Conservation (phyloP, 176 grass and related monocot genomes). For the Phyllostachys edulis region DNA sequence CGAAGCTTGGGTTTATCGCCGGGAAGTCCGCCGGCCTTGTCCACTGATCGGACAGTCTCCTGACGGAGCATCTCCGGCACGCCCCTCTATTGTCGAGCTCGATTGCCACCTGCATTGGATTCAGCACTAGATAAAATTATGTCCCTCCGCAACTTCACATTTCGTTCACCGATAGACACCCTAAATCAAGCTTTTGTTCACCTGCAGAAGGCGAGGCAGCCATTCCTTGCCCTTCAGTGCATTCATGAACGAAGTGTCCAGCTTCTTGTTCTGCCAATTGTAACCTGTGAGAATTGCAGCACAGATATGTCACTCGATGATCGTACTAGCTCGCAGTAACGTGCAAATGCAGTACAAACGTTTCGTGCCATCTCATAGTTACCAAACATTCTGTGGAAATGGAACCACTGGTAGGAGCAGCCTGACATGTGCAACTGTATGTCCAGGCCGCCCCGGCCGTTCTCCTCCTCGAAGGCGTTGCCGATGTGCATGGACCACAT, state of each 20-base stretch:
- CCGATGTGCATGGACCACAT: slow-evolving; percentile 73
- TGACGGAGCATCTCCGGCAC: slow-evolving; percentile 42
- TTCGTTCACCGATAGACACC: not conserved
- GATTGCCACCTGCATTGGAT: slow-evolving; percentile 52
- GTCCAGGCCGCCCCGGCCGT: slow-evolving; percentile 38
- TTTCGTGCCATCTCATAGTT: slow-evolving; percentile 8
- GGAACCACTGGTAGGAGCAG: slow-evolving; percentile 95
- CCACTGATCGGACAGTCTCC: slow-evolving; percentile 55
- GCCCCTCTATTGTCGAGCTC: slow-evolving; percentile 58
- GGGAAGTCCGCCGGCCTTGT: slow-evolving; percentile 70
- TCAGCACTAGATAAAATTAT: not conserved
- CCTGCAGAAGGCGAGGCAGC: slow-evolving; percentile 76
- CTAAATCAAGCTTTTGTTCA: not conserved
- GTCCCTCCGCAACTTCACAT: not conserved
- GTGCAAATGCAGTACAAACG: not conserved
- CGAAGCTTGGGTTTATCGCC: slow-evolving; percentile 60
- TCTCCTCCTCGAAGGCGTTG: slow-evolving; percentile 85
- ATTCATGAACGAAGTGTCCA: slow-evolving; percentile 95
- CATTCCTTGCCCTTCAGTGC: slow-evolving; percentile 33
- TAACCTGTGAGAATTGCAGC: slow-evolving; percentile 45
- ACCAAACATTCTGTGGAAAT: slow-evolving; percentile 95
- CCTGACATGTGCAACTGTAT: slow-evolving; percentile 63
- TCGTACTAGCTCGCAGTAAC: not conserved
- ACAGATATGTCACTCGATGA: not conserved
- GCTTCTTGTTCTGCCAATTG: slow-evolving; percentile 64